Evolutionary conservation across 805 yeast genomes (phyloP).

Genomic region (Saccharomycopsis capsularis): DNA sequence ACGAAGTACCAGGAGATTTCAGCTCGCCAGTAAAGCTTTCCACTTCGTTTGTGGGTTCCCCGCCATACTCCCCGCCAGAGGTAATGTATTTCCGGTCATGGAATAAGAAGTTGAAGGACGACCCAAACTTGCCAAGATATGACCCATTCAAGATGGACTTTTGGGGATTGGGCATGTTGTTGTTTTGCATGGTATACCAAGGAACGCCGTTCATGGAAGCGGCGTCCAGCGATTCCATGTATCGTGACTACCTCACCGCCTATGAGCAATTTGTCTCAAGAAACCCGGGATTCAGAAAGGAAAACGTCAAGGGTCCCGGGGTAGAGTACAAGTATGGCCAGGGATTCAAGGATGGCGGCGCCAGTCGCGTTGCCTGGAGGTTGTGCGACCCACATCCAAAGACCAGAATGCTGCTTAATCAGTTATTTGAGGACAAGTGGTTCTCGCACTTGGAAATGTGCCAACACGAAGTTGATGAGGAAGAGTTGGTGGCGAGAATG

Average conservation of each 20-base stretch:
- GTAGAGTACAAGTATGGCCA: slow-evolving; percentile 64
- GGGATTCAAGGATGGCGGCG: slow-evolving; percentile 49
- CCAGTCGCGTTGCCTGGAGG: slow-evolving; percentile 69
- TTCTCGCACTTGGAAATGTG: slow-evolving; percentile 55
- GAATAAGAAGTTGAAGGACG: slow-evolving; percentile 26
- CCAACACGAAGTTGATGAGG: slow-evolving; percentile 36
- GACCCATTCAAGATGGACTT: slow-evolving; percentile 64
- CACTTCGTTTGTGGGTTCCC: slow-evolving; percentile 61
- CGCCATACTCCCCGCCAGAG: slow-evolving; percentile 79
- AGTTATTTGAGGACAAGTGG: slow-evolving; percentile 58
- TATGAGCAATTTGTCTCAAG: slow-evolving; percentile 35
- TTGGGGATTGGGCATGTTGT: slow-evolving; percentile 67
- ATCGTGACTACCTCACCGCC: slow-evolving; percentile 47
- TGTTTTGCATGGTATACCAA: slow-evolving; percentile 53
- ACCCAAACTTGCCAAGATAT: slow-evolving; percentile 34
- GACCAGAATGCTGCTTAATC: slow-evolving; percentile 47
- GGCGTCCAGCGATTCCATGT: slow-evolving; percentile 38
- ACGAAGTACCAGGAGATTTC: slow-evolving; percentile 45
- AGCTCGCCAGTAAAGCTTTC: slow-evolving; percentile 32
- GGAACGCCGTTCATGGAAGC: slow-evolving; percentile 57
- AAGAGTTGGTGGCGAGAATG: slow-evolving; percentile 12
- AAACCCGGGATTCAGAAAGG: slow-evolving; percentile 44
- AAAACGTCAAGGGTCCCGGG: slow-evolving; percentile 56
- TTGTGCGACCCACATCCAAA: slow-evolving; percentile 55
- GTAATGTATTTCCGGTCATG: slow-evolving; percentile 46